Base-by-base conservation (phyloP, 2,329 filamentous ascomycete genomes). In the Colletotrichum tofieldiae region DNA sequence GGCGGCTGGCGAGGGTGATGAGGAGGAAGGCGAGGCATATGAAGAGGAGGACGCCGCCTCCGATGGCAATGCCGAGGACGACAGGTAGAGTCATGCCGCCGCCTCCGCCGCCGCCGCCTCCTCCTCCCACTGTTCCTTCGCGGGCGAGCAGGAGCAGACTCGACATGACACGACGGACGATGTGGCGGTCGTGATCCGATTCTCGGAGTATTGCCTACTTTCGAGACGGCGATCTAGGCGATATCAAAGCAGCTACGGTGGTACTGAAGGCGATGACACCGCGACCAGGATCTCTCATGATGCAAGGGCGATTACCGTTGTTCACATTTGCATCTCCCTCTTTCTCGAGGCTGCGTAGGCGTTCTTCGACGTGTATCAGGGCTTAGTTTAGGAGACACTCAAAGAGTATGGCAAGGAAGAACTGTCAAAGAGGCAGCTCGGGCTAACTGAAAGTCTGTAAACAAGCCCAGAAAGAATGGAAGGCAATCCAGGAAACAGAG, bases 41-140 rank as follows among this genome's bases (percentile, higher is more conserved):
- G 76, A 87, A 86, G 18, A 89, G 71, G 8, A 87, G 65, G 2
- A 86, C 75, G 20, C 85, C 84, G n/a, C 86, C 86, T 41, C 83
- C 83, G 35, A 90, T 74, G 16, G 84, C 84, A 65, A 89, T 85
- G 65, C 82, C 82, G 43, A 88, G 79, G 20, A 86, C 73, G 78
- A 80, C 82, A n/a, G 81, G 81, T 16, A 84, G 68, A 11, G 79
- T 67, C 55, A 75, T 72, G 12, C 60, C 68, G 58, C 72, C 55
- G 12, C 60, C 68, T 54, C 72, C 55, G 32, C 51, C 26, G 1
- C 49, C 49, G 37, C 37, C 45, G 8, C n/a, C 45, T 32, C 49
- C 23, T 39, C 7, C 51, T 35, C 23, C 54, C 3, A 35, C 45
- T 18, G 20, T 26, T 23, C 39, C 49, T 16, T 68, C 26, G 29